phyloP scores from a whole-genome alignment of 768 basidiomycete species.

The Suillus paluster region DNA sequence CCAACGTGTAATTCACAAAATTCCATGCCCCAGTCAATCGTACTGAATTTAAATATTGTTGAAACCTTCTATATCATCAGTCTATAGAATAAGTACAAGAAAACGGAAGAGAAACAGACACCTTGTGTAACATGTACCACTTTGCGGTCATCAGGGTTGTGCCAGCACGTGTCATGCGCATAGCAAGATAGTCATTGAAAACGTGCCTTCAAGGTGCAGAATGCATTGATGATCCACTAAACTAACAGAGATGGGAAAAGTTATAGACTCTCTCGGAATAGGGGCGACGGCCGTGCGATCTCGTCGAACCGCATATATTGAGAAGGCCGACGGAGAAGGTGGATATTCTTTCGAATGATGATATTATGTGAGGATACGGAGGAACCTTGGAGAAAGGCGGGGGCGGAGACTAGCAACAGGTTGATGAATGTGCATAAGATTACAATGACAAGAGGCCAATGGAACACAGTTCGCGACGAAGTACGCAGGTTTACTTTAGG shows the following conservation, averaged over 20 bases:
- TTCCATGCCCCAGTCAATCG: slow-evolving; percentile 5
- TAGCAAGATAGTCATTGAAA: slow-evolving; percentile 3
- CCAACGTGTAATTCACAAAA: neutral
- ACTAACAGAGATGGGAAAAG: neutral
- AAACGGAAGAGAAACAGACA: neutral
- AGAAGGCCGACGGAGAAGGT: neutral
- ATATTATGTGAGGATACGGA: neutral
- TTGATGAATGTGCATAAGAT: neutral
- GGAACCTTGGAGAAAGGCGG: too few species aligned
- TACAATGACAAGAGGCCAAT: neutral
- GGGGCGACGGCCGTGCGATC: neutral
- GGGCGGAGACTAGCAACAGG: neutral
- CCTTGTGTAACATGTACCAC: neutral
- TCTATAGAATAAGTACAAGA: neutral
- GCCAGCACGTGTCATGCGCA: neutral
- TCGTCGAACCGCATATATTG: slow-evolving; percentile 1
- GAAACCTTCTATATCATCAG: neutral
- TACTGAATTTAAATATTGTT: slow-evolving; percentile 1
- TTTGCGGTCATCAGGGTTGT: slow-evolving; percentile 3
- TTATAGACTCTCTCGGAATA: neutral
- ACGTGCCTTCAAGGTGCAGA: slow-evolving; percentile 1
- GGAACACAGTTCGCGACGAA: neutral
- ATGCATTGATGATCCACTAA: slow-evolving; percentile 2
- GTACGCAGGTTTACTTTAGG: neutral
- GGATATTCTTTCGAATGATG: neutral